Conservation (phyloP, 345 rosid species). For the Acer saccharum region DNA sequence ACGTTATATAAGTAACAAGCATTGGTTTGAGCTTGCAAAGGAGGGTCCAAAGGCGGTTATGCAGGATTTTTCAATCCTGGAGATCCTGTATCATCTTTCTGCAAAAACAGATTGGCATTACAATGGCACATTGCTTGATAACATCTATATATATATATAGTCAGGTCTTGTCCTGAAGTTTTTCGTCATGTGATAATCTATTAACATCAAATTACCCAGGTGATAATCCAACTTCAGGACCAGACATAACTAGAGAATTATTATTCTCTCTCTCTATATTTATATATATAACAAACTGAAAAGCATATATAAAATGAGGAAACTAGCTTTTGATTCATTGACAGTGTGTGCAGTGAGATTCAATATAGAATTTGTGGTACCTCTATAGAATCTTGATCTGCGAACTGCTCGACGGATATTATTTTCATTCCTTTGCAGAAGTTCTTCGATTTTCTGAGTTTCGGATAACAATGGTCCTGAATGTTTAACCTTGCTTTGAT, state of each 20-base stretch:
- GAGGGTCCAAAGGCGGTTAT: not conserved
- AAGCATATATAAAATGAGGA: not conserved
- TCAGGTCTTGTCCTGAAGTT: no score
- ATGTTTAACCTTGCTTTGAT: slow-evolving; percentile 17
- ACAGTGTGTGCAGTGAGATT: not conserved
- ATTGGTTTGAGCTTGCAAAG: not conserved
- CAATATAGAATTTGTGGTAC: slow-evolving; percentile 25
- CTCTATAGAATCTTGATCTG: slow-evolving; percentile 48
- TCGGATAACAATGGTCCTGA: slow-evolving; percentile 57
- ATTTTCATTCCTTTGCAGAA: slow-evolving; percentile 53
- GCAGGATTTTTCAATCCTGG: not conserved
- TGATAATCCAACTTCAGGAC: no score
- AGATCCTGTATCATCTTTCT: slow-evolving; percentile 29
- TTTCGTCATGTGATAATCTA: no score
- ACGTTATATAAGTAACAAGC: not conserved
- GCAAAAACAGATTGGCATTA: slow-evolving; percentile 20
- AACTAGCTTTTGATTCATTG: not conserved
- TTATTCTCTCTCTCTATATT: no score
- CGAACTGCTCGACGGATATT: slow-evolving; percentile 52
- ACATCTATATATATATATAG: no score
- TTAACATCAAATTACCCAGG: no score
- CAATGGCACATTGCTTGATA: not conserved
- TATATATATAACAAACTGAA: no score
- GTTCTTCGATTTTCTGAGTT: slow-evolving; percentile 45
- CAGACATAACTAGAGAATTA: no score